These are phyloP conservation scores for Fragaria vesca DNA, from an alignment of 306 rosid genomes.

Conservation along the genomic window DNA sequence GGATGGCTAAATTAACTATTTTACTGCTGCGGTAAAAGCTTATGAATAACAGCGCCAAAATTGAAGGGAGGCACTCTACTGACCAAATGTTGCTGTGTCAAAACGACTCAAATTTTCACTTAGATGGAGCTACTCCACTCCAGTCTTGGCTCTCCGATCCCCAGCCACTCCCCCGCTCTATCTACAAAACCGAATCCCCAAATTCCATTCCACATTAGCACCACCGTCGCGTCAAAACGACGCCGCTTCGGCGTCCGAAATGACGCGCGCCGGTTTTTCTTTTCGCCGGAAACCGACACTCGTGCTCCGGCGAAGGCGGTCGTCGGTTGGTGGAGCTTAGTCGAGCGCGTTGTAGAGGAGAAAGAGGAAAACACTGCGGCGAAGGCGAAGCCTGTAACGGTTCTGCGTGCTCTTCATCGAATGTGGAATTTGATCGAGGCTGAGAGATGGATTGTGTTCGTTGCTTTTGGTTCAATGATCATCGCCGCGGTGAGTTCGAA, in stretches of 20 bases:
- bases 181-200: constrained; percentile 12
- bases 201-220: constrained; percentile 11
- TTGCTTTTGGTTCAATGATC: constrained; percentile 42
- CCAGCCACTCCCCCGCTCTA: not conserved
- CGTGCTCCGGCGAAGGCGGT: not conserved
- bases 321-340: constrained; percentile 56
- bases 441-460: constrained; percentile 40
- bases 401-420: constrained; percentile 42
- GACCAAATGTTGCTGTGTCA: too few relatives aligned
- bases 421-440: constrained; percentile 57
- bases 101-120: not conserved
- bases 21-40: too few relatives aligned
- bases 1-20: too few relatives aligned
- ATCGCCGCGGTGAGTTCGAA: constrained; percentile 51
- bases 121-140: constrained; percentile 23
- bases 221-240: not conserved
- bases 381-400: constrained; percentile 29
- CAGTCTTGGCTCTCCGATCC: not conserved
- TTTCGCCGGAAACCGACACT: not conserved
- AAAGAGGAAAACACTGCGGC: constrained; percentile 26
- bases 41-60: too few relatives aligned
- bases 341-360: constrained; percentile 9
- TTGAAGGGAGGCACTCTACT: too few relatives aligned
- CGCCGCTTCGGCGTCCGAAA: constrained; percentile 12
- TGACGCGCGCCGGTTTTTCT: not conserved